Evolutionary conservation across 140 eudicot species (phyloP).

Genomic region (Flaveria floridana): DNA sequence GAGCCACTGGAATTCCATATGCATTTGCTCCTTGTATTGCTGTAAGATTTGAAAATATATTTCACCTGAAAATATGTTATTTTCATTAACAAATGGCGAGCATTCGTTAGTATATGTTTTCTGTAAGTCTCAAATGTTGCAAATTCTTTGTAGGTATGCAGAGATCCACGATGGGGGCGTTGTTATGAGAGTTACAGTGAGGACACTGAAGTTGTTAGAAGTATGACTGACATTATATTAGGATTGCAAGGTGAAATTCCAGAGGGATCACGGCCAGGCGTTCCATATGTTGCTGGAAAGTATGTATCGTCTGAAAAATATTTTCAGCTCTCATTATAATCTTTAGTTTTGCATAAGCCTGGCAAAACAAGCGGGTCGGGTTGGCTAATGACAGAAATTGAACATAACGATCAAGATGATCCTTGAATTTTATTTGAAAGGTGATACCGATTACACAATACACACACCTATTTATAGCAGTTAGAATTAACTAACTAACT

Average conservation of each 20-base stretch:
- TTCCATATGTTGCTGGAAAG: slow-evolving; percentile 71
- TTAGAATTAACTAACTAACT: too few relatives aligned
- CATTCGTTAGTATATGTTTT: slow-evolving; percentile 6
- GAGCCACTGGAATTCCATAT: slow-evolving; percentile 74
- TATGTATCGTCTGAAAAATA: slow-evolving; percentile 22
- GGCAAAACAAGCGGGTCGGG: background rate
- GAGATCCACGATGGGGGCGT: slow-evolving; percentile 94
- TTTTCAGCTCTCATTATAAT: background rate
- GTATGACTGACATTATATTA: slow-evolving; percentile 69
- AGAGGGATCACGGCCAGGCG: slow-evolving; percentile 45
- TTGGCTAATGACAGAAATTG: too few relatives aligned
- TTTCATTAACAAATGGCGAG: background rate
- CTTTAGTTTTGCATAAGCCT: slow-evolving; percentile 7
- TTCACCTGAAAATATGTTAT: background rate
- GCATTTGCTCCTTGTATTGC: slow-evolving; percentile 85
- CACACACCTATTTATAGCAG: too few relatives aligned
- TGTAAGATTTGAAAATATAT: slow-evolving; percentile 33
- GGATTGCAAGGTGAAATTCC: slow-evolving; percentile 80
- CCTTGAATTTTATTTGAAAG: too few relatives aligned
- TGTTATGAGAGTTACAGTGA: slow-evolving; percentile 89
- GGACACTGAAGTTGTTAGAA: slow-evolving; percentile 59
- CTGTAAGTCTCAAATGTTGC: slow-evolving; percentile 19
- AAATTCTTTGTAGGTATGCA: slow-evolving; percentile 54
- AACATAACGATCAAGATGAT: too few relatives aligned
- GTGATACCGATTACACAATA: too few relatives aligned